A percentile compares a stretch with the other conserved stretches of the same genome.
Evolutionary conservation across 345 rosid species (phyloP).

Genomic region (Eucalyptus erythrocorys): DNA sequence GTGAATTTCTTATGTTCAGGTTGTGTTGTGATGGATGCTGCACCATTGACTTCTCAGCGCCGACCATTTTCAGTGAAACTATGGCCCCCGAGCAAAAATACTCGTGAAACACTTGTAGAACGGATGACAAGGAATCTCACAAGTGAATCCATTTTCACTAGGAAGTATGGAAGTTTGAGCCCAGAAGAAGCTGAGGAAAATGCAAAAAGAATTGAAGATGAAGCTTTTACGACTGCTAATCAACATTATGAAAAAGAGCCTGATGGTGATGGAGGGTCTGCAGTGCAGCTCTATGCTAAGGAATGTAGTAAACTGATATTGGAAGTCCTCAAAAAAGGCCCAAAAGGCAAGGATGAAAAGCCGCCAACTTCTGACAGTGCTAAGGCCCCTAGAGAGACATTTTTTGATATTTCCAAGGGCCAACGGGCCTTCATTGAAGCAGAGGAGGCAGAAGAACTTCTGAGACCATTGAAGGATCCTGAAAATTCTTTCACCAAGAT

Average conservation of each 20-base stretch:
- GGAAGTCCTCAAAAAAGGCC: constrained; percentile 73
- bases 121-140: constrained; percentile 66
- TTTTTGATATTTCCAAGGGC: constrained; percentile 77
- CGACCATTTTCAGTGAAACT: constrained; percentile 64
- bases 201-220: constrained; percentile 70
- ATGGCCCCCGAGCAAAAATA: constrained; percentile 84
- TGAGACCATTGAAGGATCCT: constrained; percentile 57
- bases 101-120: constrained; percentile 55
- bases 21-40: constrained; percentile 32
- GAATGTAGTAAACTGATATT: constrained; percentile 82
- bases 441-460: constrained; percentile 67
- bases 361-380: constrained; percentile 15
- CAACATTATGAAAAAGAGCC: constrained; percentile 82
- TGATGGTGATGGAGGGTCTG: constrained; percentile 92
- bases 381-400: constrained; percentile 15
- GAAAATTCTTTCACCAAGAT: constrained; percentile 69
- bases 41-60: constrained; percentile 35
- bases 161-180: constrained; percentile 65
- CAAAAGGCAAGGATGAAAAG: constrained; percentile 14
- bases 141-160: constrained; percentile 67
- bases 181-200: constrained; percentile 65
- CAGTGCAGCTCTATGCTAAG: constrained; percentile 92
- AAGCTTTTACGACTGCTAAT: constrained; percentile 43
- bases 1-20: neutral
- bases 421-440: constrained; percentile 63